phyloP scores from a whole-genome alignment of 805 yeast species.

The Kluyveromyces dobzhanskii region DNA sequence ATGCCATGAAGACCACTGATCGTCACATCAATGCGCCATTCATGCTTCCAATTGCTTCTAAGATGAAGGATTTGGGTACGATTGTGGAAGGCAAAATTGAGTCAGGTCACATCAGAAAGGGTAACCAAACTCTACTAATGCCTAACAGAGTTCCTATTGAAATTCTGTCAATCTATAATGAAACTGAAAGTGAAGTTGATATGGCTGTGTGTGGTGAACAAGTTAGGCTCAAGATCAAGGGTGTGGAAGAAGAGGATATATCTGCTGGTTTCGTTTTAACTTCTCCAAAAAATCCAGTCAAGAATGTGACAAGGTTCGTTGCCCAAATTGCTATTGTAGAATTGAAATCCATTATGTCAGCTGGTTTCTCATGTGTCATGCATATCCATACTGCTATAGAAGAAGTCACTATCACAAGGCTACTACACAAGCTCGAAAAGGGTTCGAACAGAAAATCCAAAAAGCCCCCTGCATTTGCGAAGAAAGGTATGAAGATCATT shows the following conservation, averaged over 20 bases:
- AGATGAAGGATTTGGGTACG: slow-evolving; percentile 95
- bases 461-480: slow-evolving; percentile 97
- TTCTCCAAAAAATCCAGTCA: slow-evolving; percentile 79
- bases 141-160: slow-evolving; percentile 83
- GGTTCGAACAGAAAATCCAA: slow-evolving; percentile 95
- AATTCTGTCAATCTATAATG: slow-evolving; percentile 81
- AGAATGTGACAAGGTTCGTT: slow-evolving; percentile 82
- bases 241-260: slow-evolving; percentile 95
- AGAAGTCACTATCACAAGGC: slow-evolving; percentile 74
- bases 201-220: slow-evolving; percentile 95
- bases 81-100: slow-evolving; percentile 97
- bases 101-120: slow-evolving; percentile 86
- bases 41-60: slow-evolving; percentile 92
- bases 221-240: slow-evolving; percentile 85
- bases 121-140: slow-evolving; percentile 72
- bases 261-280: slow-evolving; percentile 88
- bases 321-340: slow-evolving; percentile 97
- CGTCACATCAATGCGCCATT: slow-evolving; percentile 92
- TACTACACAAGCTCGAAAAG: slow-evolving; percentile 89
- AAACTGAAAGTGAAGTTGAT: slow-evolving; percentile 90
- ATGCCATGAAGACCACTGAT: slow-evolving; percentile 67
- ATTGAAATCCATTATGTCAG: slow-evolving; percentile 84
- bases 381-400: slow-evolving; percentile 98
- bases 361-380: slow-evolving; percentile 97
- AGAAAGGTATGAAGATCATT: slow-evolving; percentile 96